phyloP scores from a whole-genome alignment of 306 rosid species.

The Cucurbita maxima region DNA sequence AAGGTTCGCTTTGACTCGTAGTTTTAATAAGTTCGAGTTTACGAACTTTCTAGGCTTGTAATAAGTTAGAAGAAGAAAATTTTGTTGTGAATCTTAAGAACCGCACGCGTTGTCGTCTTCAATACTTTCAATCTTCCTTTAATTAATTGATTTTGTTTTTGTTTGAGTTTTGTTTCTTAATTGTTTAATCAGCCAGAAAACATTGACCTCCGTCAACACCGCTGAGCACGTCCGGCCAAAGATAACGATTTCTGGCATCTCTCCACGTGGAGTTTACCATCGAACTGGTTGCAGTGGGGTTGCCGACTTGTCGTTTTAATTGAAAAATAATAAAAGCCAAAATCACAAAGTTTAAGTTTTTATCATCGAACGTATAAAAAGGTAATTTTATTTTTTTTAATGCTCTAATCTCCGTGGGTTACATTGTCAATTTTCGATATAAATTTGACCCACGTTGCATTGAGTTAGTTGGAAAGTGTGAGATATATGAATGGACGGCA shows the following conservation, averaged over 20 bases:
- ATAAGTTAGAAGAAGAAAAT: neutral
- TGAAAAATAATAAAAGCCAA: neutral
- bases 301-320: slow-evolving; percentile 12
- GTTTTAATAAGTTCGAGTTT: neutral
- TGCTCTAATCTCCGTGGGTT: slow-evolving; percentile 13
- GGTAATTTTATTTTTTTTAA: neutral
- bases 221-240: slow-evolving; percentile 50
- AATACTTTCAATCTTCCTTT: neutral
- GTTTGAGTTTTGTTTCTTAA: too few species aligned
- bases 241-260: slow-evolving; percentile 18
- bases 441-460: slow-evolving; percentile 29
- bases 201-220: slow-evolving; percentile 53
- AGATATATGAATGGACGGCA: slow-evolving; percentile 15
- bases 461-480: slow-evolving; percentile 30
- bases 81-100: slow-evolving; percentile 25
- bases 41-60: neutral
- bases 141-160: neutral
- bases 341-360: neutral
- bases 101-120: slow-evolving; percentile 32
- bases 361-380: slow-evolving; percentile 4
- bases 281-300: slow-evolving; percentile 33
- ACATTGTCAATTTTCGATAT: slow-evolving; percentile 23
- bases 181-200: slow-evolving; percentile 18
- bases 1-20: too few species aligned
- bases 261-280: slow-evolving; percentile 70